A percentile compares a stretch with the other conserved stretches of the same genome.
phyloP scores from a whole-genome alignment of 2,329 filamentous ascomycete genomes.

The Stromatinia cepivora region DNA sequence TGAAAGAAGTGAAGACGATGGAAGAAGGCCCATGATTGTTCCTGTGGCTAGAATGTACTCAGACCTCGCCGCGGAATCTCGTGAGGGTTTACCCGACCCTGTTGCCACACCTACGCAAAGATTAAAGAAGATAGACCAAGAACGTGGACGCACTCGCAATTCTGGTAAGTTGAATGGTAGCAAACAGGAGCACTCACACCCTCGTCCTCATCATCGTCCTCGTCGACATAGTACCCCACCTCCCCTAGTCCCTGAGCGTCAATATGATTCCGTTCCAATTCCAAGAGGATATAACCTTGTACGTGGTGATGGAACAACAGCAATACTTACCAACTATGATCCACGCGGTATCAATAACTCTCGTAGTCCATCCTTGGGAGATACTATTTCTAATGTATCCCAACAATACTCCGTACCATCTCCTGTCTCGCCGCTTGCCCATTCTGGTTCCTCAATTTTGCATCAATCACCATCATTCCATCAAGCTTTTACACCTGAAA shows the following conservation, averaged over 20 bases:
- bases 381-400: conserved; percentile 24
- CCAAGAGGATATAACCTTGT: conserved; percentile 39
- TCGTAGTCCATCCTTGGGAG: conserved; percentile 21
- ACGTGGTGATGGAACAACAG: conserved; percentile 35
- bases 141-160: background rate
- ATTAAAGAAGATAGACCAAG: background rate
- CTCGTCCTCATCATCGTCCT: conserved; percentile 26
- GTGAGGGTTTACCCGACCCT: conserved; percentile 1
- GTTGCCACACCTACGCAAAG: background rate
- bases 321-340: conserved; percentile 36
- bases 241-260: conserved; percentile 30
- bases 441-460: background rate
- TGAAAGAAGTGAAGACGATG: conserved; percentile 10
- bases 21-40: conserved; percentile 7
- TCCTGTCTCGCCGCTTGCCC: conserved; percentile 8
- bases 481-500: background rate
- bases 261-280: conserved; percentile 40
- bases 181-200: background rate
- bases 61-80: conserved; percentile 28
- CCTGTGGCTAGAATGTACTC: conserved; percentile 35
- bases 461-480: background rate
- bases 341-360: conserved; percentile 29
- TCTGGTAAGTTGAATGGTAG: background rate
- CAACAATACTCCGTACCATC: conserved; percentile 20
- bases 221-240: conserved; percentile 20